Percentiles rank a stretch among this genome's conserved stretches.
Conservation (phyloP, 2,329 filamentous ascomycete genomes). For the Epichloe typhina region DNA sequence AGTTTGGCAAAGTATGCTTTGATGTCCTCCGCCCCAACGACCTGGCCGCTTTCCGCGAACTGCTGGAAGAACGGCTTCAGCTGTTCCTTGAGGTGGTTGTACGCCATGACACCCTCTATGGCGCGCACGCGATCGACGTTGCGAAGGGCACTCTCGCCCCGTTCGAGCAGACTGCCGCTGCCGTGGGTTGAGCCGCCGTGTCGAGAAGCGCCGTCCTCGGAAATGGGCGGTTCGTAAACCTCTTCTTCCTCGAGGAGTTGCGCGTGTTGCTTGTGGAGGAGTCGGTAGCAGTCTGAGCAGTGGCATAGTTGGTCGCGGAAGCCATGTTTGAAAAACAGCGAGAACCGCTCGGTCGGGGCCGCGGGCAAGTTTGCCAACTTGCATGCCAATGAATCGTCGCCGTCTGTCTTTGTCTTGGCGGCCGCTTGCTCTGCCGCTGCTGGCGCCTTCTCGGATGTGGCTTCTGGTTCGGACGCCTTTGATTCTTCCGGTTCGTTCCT, state of each 20-base stretch:
- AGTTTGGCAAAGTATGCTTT: conserved; percentile 93
- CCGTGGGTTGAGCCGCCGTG: conserved; percentile 47
- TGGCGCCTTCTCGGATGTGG: not conserved
- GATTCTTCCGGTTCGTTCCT: conserved; percentile 27
- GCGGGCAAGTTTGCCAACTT: conserved; percentile 48
- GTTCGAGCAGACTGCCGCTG: conserved; percentile 74
- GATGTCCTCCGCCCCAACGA: conserved; percentile 88
- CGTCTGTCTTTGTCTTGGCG: conserved; percentile 1
- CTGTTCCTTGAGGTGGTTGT: conserved; percentile 90
- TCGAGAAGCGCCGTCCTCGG: conserved; percentile 43
- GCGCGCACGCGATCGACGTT: conserved; percentile 87
- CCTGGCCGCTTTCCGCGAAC: conserved; percentile 80
- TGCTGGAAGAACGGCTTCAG: conserved; percentile 90
- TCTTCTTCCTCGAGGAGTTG: conserved; percentile 92
- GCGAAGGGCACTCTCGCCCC: conserved; percentile 81
- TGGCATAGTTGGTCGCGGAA: conserved; percentile 78
- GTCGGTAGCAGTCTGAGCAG: conserved; percentile 67
- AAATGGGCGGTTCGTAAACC: conserved; percentile 82
- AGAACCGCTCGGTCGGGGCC: conserved; percentile 48
- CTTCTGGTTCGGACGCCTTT: not conserved
- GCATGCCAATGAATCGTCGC: conserved; percentile 26
- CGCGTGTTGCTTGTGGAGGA: conserved; percentile 52
- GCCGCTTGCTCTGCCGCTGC: not conserved
- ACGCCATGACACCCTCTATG: conserved; percentile 96
- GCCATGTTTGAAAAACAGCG: conserved; percentile 65